Conservation (phyloP, 75 land plant species). For the Cupressus sempervirens region DNA sequence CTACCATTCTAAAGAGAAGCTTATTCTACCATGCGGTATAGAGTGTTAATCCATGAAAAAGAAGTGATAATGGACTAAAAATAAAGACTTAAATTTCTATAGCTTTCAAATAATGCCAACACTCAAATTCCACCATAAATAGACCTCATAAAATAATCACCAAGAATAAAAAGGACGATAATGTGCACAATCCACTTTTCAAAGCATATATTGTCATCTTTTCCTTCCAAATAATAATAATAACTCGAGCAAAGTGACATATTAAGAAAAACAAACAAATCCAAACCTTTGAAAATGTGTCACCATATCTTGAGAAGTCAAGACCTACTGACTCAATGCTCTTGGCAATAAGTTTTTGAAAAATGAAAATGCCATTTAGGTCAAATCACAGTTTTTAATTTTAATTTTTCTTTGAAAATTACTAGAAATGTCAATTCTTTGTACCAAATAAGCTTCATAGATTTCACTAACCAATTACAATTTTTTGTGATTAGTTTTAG, state of each 20-base stretch:
- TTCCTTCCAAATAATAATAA: background rate
- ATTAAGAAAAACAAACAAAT: background rate
- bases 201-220: background rate
- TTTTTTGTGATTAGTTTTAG: background rate
- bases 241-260: background rate
- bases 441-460: background rate
- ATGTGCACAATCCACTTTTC: background rate
- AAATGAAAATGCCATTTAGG: background rate
- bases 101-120: no score
- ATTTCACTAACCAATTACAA: background rate
- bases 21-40: no score
- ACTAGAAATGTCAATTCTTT: no score
- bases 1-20: background rate
- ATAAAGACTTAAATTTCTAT: no score
- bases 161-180: background rate
- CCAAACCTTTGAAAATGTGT: slow-evolving; percentile 91
- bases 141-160: background rate
- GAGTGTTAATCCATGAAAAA: no score
- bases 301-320: slow-evolving; percentile 97
- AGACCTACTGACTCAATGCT: slow-evolving; percentile 83
- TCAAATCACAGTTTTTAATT: background rate
- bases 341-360: slow-evolving; percentile 86
- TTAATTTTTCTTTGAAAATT: background rate
- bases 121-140: no score
- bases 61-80: background rate